Evolutionary conservation across 345 rosid species (phyloP).

Genomic region (Gossypium ekmanianum): DNA sequence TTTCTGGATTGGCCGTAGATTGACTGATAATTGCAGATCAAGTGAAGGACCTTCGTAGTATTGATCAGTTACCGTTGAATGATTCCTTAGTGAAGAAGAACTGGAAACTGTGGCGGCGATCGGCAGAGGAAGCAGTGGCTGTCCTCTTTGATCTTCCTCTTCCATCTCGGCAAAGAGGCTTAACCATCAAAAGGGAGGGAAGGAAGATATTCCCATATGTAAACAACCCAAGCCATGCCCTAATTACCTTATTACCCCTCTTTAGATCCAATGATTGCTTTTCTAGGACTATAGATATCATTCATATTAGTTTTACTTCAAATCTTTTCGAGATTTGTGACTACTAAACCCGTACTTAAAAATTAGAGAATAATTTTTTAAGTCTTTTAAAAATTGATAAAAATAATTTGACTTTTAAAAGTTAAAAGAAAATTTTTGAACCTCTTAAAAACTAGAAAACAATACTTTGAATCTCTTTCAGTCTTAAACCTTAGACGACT

Average conservation of each 20-base stretch:
- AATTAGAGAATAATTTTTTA: too few relatives aligned
- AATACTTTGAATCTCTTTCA: accelerated
- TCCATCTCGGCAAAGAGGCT: conserved; percentile 29
- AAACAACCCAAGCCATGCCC: conserved; percentile 14
- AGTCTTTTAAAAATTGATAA: too few relatives aligned
- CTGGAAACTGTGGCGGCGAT: conserved; percentile 12
- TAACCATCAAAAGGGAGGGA: background rate
- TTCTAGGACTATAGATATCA: too few relatives aligned
- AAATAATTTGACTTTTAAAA: too few relatives aligned
- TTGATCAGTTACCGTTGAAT: conserved; percentile 20
- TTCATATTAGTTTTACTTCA: too few relatives aligned
- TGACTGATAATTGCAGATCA: conserved; percentile 88
- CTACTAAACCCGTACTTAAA: accelerated
- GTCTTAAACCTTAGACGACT: accelerated
- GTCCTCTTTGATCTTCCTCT: conserved; percentile 56
- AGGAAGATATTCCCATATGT: conserved; percentile 20
- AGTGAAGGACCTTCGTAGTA: conserved; percentile 40
- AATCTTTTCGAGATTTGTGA: too few relatives aligned
- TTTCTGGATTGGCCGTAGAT: conserved; percentile 40
- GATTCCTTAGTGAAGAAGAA: conserved; percentile 20
- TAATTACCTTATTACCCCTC: conserved; percentile 36
- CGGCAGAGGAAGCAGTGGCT: conserved; percentile 73
- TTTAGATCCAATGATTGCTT: background rate
- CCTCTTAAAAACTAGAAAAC: accelerated
- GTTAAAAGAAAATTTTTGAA: too few relatives aligned